Conservation (phyloP, 495 filamentous ascomycete species). For the Xeromyces bisporus region DNA sequence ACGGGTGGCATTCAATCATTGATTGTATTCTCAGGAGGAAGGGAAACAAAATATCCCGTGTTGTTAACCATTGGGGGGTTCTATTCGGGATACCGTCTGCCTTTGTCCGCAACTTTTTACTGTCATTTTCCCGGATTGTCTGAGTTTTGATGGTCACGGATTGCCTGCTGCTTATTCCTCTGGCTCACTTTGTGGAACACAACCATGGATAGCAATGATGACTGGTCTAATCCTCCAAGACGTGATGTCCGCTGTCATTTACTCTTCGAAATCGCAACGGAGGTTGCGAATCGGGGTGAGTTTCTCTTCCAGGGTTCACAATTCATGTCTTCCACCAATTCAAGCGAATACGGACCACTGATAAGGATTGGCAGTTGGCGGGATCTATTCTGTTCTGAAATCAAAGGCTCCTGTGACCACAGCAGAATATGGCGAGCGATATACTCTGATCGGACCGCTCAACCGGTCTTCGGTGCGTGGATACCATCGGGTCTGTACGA, state of each 20-base stretch:
- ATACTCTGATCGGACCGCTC: conserved; percentile 87
- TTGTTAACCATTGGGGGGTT: too few relatives aligned
- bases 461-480: conserved; percentile 66
- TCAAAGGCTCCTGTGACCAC: conserved; percentile 97
- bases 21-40: too few relatives aligned
- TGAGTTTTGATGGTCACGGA: too few relatives aligned
- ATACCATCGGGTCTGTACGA: conserved; percentile 1
- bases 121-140: too few relatives aligned
- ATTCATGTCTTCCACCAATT: neutral
- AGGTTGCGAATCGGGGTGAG: conserved; percentile 83
- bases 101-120: too few relatives aligned
- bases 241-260: conserved; percentile 64
- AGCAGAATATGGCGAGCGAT: conserved; percentile 93
- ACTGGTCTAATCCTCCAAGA: conserved; percentile 22
- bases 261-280: conserved; percentile 90
- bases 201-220: conserved; percentile 17
- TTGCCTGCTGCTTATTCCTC: too few relatives aligned
- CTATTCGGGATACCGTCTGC: too few relatives aligned
- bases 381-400: conserved; percentile 97
- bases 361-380: conserved; percentile 47
- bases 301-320: conserved; percentile 18
- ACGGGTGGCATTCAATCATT: too few relatives aligned
- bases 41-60: too few relatives aligned
- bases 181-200: too few relatives aligned
- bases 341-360: neutral